phyloP scores from a whole-genome alignment of 441 rosid genomes.

The Jatropha podagrica region DNA sequence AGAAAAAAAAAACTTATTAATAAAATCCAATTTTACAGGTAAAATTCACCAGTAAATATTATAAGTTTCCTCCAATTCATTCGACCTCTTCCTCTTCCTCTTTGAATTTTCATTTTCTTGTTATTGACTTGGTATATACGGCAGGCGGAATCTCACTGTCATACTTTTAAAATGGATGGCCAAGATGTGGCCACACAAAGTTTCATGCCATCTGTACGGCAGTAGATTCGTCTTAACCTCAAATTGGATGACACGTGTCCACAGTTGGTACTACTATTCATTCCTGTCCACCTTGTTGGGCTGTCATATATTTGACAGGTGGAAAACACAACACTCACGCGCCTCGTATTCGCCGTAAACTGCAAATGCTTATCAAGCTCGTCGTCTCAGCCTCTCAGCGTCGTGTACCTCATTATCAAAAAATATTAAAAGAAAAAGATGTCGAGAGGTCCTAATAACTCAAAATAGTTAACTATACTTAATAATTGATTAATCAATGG shows the following conservation, averaged over 20 bases:
- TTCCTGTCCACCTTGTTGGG: constrained; percentile 37
- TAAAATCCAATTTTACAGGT: too few relatives aligned
- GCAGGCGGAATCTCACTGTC: background rate
- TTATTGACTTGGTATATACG: background rate
- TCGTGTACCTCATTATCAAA: too few relatives aligned
- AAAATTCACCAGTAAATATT: too few relatives aligned
- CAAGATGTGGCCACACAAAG: constrained; percentile 3
- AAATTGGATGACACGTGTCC: constrained; percentile 22
- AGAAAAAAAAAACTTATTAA: too few relatives aligned
- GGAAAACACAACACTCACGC: background rate
- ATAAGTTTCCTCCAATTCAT: too few relatives aligned
- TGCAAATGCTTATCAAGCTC: background rate
- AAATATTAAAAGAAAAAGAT: too few relatives aligned
- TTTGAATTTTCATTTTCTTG: background rate
- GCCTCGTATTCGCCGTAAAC: background rate
- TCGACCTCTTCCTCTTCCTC: too few relatives aligned
- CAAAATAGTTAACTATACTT: too few relatives aligned
- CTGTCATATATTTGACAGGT: constrained; percentile 22
- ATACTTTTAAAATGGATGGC: constrained; percentile 9
- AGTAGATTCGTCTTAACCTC: constrained; percentile 10
- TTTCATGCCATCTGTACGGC: background rate
- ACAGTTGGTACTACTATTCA: constrained; percentile 30
- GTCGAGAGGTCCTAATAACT: too few relatives aligned
- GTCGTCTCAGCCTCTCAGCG: too few relatives aligned
- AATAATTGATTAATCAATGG: too few relatives aligned